These are phyloP conservation scores for Fusarium euwallaceae DNA, from an alignment of 2,329 filamentous ascomycete genomes.

Conservation along the genomic window DNA sequence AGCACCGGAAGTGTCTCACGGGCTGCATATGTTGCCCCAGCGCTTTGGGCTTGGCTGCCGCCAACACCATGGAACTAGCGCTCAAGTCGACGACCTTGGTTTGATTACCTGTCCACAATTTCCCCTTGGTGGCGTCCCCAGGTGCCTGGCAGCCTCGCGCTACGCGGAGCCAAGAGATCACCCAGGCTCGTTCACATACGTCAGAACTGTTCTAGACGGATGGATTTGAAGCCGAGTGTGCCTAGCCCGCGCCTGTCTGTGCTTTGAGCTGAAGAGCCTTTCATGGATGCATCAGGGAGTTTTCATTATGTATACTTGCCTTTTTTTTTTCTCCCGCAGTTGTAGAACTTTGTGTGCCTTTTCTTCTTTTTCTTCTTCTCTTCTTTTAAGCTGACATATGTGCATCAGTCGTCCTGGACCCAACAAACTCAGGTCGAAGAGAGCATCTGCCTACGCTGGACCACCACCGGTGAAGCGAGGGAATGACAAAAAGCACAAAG, in stretches of 20 bases:
- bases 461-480: conserved; percentile 20
- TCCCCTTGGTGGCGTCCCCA: conserved; percentile 43
- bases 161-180: conserved; percentile 38
- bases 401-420: conserved; percentile 39
- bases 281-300: conserved; percentile 9
- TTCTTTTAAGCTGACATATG: conserved; percentile 23
- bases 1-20: conserved; percentile 7
- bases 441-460: conserved; percentile 40
- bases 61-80: conserved; percentile 12
- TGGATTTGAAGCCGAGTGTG: conserved; percentile 41
- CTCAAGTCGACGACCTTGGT: conserved; percentile 30
- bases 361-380: conserved; percentile 7
- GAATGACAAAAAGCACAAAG: conserved; percentile 26
- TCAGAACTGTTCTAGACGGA: conserved; percentile 43
- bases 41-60: conserved; percentile 12
- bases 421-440: conserved; percentile 45
- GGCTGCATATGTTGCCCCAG: conserved; percentile 16
- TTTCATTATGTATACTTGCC: conserved; percentile 23
- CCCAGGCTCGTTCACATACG: conserved; percentile 33
- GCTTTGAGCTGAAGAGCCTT: conserved; percentile 4
- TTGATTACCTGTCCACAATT: conserved; percentile 48
- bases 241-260: conserved; percentile 33
- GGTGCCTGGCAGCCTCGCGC: conserved; percentile 42
- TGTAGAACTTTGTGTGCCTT: conserved; percentile 6
- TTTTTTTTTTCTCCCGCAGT: conserved; percentile 7